phyloP scores from a whole-genome alignment of 768 basidiomycete genomes.

The Porphyrellus cyaneotinctus region DNA sequence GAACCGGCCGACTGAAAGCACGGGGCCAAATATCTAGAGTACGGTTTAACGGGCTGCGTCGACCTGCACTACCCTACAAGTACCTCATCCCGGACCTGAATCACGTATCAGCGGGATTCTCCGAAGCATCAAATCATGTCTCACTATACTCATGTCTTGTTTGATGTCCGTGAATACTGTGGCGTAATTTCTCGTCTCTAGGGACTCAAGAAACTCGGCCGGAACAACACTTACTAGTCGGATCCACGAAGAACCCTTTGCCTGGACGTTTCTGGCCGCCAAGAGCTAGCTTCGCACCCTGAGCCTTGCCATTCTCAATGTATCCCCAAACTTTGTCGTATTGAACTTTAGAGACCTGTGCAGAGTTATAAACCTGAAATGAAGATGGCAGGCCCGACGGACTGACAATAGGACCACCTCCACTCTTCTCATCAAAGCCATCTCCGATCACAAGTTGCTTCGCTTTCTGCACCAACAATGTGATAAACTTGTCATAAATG shows the following conservation, averaged over 20 bases:
- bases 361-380: conserved; percentile 6
- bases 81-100: conserved; percentile 33
- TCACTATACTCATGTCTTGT: conserved; percentile 81
- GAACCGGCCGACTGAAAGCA: conserved; percentile 79
- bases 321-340: conserved; percentile 85
- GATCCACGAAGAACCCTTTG: conserved; percentile 86
- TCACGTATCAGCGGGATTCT: conserved; percentile 21
- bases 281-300: conserved; percentile 73
- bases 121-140: conserved; percentile 19
- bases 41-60: conserved; percentile 10
- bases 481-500: conserved; percentile 81
- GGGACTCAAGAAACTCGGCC: conserved; percentile 2
- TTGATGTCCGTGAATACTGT: conserved; percentile 80
- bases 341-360: conserved; percentile 77
- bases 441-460: conserved; percentile 72
- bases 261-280: conserved; percentile 77
- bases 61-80: conserved; percentile 4
- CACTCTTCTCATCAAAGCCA: conserved; percentile 69
- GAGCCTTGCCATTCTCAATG: conserved; percentile 78
- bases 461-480: conserved; percentile 59
- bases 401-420: conserved; percentile 81
- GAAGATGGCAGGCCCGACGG: background rate
- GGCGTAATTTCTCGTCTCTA: conserved; percentile 5
- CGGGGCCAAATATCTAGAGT: conserved; percentile 88
- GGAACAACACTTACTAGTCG: conserved; percentile 61